Evolutionary conservation across 306 rosid genomes (phyloP), one percentile per base, ranked within the genome.

Genomic region (Morella rubra): DNA sequence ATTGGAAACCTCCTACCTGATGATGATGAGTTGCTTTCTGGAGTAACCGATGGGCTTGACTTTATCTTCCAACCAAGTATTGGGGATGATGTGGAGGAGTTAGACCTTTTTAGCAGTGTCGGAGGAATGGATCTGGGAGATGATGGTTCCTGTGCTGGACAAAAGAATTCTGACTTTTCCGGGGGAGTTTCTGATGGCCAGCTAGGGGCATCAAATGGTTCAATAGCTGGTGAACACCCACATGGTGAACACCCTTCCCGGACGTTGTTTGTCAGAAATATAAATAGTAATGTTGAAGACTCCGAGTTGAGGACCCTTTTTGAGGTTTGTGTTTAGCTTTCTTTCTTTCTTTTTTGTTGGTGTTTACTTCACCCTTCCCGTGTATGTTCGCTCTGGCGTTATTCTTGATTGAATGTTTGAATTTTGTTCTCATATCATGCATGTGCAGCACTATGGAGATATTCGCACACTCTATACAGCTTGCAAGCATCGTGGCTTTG

Each of bases 1-100:
- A 91, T 91, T 71, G 97, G 97, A 74, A 87, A 88, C 86, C 97
- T 91, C 78, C 93, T 91, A 75, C 97, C 97, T 50, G 90, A 91
- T 72, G 97, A 91, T 61, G 93, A 86, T 77, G 97, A 90, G 83
- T 84, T 91, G 75, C 86, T 91, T 88, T 86, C 97, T 65, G 97
- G 97, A 71, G 82, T 90, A 74, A 45, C 58, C 54, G 87, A 86
- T 80, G 93, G 77, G 59, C 79, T 65, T 71, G 91, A 86, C 42
- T 42, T 44, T 76, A 50, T 54, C 73, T 73, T 81, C 54, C 77
- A 76, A 45, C 80, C 85, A 20, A 86, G 64, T 79, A 54, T 67
- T 27, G 84, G 73, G 77, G 92, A 88, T 54, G 95, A 88, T 61
- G 78, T 81, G 73, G 97, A 91, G 78, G 97, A 91, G 72, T 88